phyloP scores from a whole-genome alignment of 2,329 filamentous ascomycete genomes.

The Penicillium sp. region DNA sequence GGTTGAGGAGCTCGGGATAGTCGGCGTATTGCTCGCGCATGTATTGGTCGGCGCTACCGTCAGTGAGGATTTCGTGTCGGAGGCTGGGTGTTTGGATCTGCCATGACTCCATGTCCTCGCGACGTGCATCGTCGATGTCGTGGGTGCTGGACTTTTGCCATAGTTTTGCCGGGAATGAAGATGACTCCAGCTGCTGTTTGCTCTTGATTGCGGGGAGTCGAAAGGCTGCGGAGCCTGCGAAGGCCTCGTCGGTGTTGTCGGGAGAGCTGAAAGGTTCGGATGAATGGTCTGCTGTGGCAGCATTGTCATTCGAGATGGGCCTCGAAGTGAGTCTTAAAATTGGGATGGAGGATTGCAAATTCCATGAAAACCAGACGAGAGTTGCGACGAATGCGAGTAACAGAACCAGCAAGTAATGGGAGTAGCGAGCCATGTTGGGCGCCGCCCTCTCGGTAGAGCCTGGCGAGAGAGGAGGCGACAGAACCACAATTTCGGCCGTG shows the following conservation, averaged over 20 bases:
- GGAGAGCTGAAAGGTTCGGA: background rate
- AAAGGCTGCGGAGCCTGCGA: background rate
- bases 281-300: background rate
- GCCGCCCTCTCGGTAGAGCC: background rate
- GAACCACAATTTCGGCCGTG: background rate
- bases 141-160: constrained; percentile 13
- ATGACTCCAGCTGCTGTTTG: constrained; percentile 2
- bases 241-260: background rate
- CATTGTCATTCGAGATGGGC: background rate
- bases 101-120: constrained; percentile 19
- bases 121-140: constrained; percentile 1
- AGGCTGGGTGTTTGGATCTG: constrained; percentile 28
- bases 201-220: background rate
- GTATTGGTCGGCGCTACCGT: constrained; percentile 28
- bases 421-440: constrained; percentile 3
- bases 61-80: constrained; percentile 30
- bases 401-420: constrained; percentile 8
- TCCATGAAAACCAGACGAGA: constrained; percentile 6
- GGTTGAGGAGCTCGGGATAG: constrained; percentile 35
- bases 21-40: constrained; percentile 31
- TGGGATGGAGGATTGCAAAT: background rate
- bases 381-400: constrained; percentile 4
- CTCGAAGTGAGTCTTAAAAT: background rate
- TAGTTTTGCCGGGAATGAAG: constrained; percentile 11
- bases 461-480: background rate